phyloP scores from a whole-genome alignment of 805 yeast genomes.

The Kluyveromyces starmeri region DNA sequence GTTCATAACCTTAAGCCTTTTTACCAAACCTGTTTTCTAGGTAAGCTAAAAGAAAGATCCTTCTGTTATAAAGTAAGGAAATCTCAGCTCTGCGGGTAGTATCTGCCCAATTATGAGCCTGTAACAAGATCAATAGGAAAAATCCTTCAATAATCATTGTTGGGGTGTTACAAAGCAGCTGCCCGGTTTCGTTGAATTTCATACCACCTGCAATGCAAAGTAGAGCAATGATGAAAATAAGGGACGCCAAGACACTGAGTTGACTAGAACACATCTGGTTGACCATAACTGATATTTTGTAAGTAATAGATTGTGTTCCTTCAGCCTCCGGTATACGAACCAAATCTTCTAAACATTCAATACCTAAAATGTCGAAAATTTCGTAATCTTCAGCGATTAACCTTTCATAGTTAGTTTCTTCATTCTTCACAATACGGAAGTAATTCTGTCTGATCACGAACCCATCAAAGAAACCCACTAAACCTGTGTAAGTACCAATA shows the following conservation, averaged over 20 bases:
- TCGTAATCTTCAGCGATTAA: slow-evolving; percentile 29
- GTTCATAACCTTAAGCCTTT: not conserved
- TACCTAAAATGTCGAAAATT: slow-evolving; percentile 22
- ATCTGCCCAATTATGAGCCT: slow-evolving; percentile 32
- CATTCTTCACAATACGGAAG: slow-evolving; percentile 21
- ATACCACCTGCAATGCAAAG: slow-evolving; percentile 29
- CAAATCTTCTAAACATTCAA: slow-evolving; percentile 19
- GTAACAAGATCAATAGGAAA: slow-evolving; percentile 31
- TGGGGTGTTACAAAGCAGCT: slow-evolving; percentile 34
- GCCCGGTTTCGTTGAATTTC: slow-evolving; percentile 35
- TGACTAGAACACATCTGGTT: slow-evolving; percentile 27
- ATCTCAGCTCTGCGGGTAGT: slow-evolving; percentile 20
- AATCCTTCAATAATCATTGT: slow-evolving; percentile 38
- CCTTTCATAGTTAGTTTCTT: slow-evolving; percentile 19
- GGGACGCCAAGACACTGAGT: slow-evolving; percentile 26
- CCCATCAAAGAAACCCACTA: slow-evolving; percentile 37
- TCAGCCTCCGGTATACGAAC: slow-evolving; percentile 7
- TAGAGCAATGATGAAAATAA: slow-evolving; percentile 25
- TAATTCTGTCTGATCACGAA: slow-evolving; percentile 34
- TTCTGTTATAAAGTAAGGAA: slow-evolving; percentile 16
- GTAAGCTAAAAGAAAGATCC: slow-evolving; percentile 11
- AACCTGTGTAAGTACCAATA: slow-evolving; percentile 39
- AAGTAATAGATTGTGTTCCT: slow-evolving; percentile 12
- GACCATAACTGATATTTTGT: slow-evolving; percentile 19
- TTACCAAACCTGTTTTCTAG: not conserved